Base-by-base conservation (phyloP, 768 basidiomycete species). In the Pulveroboletus sp. region DNA sequence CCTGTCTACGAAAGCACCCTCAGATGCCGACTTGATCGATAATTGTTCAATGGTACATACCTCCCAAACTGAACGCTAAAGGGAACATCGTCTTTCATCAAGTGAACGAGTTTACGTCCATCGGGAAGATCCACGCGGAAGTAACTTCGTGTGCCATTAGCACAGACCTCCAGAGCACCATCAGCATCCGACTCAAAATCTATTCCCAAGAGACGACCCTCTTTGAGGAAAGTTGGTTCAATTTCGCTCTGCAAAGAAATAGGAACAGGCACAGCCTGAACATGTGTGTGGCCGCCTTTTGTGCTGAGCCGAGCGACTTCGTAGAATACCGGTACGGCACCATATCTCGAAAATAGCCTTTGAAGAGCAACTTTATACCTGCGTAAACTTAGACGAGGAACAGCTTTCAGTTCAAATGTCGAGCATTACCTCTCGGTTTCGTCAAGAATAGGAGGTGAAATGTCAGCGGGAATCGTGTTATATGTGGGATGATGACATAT, bases 51-150 rank as follows among this genome's bases (percentile, higher is more conserved):
- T 38, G 31, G 25, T 34, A 49, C 34, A 64, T 63, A 95, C 94
- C 95, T 81, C 52, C 93, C 94, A 68, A 98, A 98, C 64, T 97
- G 93, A 38, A 98, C 73, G 55, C 84, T 85, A 63, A 98, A 98
- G 29, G 85, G 84, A 42, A 81, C 74, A 17, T 85, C 76, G 27
- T 84, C 81, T 61, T 84, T 84, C 60, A 97, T 80, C 55, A 93
- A 68, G 68, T 97, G 92, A 29, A 97, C 84, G 74, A 98, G 73
- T 69, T 80, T 87, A 53, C 76, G 76, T 21, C 94, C 94, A 56
- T 85, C 82, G 0, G 97, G 94, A 43, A 97, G 70, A 57, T 97
- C 92, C 5, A 97, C 87, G 56, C 82, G 82, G 72, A 98, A 97
- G 68, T 97, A 98, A 47, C 88, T 82, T 47, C 73, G 72, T 11